Conservation (phyloP, 129 eudicot species). For the Centrapalus pauciflorus region DNA sequence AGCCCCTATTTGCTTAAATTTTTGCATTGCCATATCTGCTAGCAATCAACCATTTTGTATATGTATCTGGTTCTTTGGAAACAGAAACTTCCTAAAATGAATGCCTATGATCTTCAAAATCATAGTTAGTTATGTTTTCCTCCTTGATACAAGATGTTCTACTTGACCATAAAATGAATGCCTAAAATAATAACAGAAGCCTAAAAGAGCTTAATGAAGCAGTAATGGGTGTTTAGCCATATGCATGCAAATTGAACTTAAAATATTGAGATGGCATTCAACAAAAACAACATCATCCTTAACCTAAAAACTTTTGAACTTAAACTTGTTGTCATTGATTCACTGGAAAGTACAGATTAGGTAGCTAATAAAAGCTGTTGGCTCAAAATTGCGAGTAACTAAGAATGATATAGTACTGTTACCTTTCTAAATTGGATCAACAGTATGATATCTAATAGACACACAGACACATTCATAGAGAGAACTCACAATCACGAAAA, state of each 20-base stretch:
- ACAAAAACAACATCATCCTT: conserved; percentile 15
- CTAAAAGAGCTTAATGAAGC: not conserved
- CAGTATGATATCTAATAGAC: not conserved
- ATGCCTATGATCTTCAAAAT: too few species aligned
- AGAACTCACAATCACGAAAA: conserved; percentile 70
- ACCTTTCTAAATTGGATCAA: not conserved
- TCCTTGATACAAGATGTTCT: not conserved
- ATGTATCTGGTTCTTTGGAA: not conserved
- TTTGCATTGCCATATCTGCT: not conserved
- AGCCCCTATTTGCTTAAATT: not conserved
- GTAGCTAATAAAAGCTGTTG: not conserved
- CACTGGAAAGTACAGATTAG: not conserved
- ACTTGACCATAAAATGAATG: not conserved
- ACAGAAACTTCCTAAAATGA: not conserved
- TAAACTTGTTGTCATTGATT: not conserved
- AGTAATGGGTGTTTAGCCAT: not conserved
- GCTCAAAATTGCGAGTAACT: not conserved
- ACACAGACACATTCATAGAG: not conserved
- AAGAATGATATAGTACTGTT: not conserved
- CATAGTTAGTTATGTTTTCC: too few species aligned
- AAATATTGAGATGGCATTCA: not conserved
- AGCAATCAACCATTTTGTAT: not conserved
- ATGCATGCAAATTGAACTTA: not conserved
- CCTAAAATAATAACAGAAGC: not conserved
- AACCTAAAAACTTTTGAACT: not conserved